Evolutionary conservation across 2,329 filamentous ascomycete genomes (phyloP).

Genomic region (Botrytis tulipae): DNA sequence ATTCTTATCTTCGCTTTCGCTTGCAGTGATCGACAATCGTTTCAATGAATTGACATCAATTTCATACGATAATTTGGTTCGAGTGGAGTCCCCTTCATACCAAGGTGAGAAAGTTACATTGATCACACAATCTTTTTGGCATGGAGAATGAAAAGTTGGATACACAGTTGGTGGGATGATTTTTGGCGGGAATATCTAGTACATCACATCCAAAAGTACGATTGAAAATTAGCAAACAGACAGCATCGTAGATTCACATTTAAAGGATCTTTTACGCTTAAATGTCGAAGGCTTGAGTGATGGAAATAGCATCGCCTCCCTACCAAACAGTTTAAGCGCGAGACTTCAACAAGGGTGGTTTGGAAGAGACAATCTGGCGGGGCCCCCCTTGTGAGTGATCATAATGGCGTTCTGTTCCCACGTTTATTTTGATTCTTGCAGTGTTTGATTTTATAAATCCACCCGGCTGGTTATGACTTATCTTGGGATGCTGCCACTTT

Average conservation of each 20-base stretch:
- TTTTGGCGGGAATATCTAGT: background rate
- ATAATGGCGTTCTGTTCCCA: background rate
- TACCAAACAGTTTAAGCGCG: background rate
- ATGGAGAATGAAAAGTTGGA: too few relatives aligned
- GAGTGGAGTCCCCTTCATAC: background rate
- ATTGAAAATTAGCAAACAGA: background rate
- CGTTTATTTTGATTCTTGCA: background rate
- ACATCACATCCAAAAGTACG: too few relatives aligned
- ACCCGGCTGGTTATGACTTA: background rate
- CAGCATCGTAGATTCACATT: background rate
- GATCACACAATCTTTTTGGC: too few relatives aligned
- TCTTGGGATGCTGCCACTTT: background rate
- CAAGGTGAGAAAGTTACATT: background rate
- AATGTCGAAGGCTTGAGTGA: background rate
- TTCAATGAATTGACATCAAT: background rate
- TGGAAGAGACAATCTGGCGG: background rate
- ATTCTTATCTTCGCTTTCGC: constrained; percentile 6
- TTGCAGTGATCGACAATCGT: background rate
- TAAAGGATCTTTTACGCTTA: background rate
- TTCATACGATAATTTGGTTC: background rate
- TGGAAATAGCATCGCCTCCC: constrained; percentile 1
- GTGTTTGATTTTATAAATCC: background rate
- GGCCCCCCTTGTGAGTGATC: constrained; percentile 12
- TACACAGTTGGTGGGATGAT: background rate
- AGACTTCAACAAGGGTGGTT: background rate